A percentile compares a stretch with the other conserved stretches of the same genome.
Evolutionary conservation across 2,329 filamentous ascomycete genomes (phyloP).

Genomic region (Fusarium longipes): DNA sequence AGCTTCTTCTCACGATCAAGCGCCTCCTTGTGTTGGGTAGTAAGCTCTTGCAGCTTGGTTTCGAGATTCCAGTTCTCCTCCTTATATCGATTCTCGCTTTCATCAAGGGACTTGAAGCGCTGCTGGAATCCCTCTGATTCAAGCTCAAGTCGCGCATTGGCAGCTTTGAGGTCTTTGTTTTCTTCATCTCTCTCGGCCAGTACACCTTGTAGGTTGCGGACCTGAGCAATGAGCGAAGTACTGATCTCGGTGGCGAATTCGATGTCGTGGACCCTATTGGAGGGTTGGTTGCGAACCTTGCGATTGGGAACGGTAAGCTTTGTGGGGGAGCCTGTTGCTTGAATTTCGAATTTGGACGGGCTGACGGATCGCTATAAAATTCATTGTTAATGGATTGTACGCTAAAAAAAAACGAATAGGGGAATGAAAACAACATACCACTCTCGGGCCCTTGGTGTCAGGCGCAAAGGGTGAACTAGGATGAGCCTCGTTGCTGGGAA

Average conservation of each 20-base stretch:
- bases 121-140: slow-evolving; percentile 84
- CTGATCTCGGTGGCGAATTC: slow-evolving; percentile 99
- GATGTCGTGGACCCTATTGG: slow-evolving; percentile 91
- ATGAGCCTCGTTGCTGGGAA: slow-evolving; percentile 74
- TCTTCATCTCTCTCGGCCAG: slow-evolving; percentile 90
- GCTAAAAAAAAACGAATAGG: background rate
- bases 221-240: slow-evolving; percentile 91
- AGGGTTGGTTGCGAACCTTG: slow-evolving; percentile 89
- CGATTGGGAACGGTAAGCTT: slow-evolving; percentile 89
- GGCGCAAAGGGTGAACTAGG: slow-evolving; percentile 64
- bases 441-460: slow-evolving; percentile 64
- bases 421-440: slow-evolving; percentile 58
- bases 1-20: slow-evolving; percentile 86
- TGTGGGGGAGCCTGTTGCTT: slow-evolving; percentile 85
- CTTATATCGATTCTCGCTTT: slow-evolving; percentile 95
- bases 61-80: slow-evolving; percentile 99
- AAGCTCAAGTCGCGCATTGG: slow-evolving; percentile 83
- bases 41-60: slow-evolving; percentile 87
- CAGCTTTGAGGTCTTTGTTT: slow-evolving; percentile 77
- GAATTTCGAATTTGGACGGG: slow-evolving; percentile 83
- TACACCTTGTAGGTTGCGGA: slow-evolving; percentile 87
- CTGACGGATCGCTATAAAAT: slow-evolving; percentile 72
- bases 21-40: slow-evolving; percentile 78
- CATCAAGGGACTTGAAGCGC: slow-evolving; percentile 83
- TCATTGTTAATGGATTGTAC: slow-evolving; percentile 14